Evolutionary conservation across 2,329 filamentous ascomycete species (phyloP).

Genomic region (Cephalotrichum gorgonifer): DNA sequence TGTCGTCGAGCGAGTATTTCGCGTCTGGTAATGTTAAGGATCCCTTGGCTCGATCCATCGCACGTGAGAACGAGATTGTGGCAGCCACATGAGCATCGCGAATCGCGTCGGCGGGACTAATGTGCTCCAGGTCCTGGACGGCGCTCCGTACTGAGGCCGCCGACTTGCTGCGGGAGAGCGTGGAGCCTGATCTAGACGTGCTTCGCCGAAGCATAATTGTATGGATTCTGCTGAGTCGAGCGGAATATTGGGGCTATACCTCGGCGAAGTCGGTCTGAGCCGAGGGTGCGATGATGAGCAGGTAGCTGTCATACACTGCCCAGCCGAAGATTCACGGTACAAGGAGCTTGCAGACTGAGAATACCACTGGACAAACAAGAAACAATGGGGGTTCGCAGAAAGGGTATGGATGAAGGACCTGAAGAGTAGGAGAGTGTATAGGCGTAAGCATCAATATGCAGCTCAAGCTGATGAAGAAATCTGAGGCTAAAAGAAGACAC

Average conservation of each 20-base stretch:
- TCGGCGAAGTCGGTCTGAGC: background rate
- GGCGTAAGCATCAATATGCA: no score
- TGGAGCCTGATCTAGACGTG: conserved; percentile 31
- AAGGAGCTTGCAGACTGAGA: background rate
- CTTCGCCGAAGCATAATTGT: conserved; percentile 41
- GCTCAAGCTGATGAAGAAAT: no score
- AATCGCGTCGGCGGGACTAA: conserved; percentile 37
- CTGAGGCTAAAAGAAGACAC: no score
- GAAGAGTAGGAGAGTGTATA: background rate
- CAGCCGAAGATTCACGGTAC: background rate
- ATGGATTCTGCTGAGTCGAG: background rate
- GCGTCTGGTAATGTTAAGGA: background rate
- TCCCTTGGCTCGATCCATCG: conserved; percentile 28
- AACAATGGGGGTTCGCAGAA: background rate
- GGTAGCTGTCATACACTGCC: background rate
- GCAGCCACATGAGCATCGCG: conserved; percentile 55
- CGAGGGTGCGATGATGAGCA: background rate
- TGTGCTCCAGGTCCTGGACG: conserved; percentile 31
- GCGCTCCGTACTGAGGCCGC: conserved; percentile 33
- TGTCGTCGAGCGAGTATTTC: background rate
- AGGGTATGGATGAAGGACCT: background rate
- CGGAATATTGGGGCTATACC: background rate
- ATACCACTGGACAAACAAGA: background rate
- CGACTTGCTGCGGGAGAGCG: conserved; percentile 42
- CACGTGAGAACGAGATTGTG: conserved; percentile 45